Base-by-base conservation (phyloP, 495 filamentous ascomycete genomes). In the Penicillium lividum region DNA sequence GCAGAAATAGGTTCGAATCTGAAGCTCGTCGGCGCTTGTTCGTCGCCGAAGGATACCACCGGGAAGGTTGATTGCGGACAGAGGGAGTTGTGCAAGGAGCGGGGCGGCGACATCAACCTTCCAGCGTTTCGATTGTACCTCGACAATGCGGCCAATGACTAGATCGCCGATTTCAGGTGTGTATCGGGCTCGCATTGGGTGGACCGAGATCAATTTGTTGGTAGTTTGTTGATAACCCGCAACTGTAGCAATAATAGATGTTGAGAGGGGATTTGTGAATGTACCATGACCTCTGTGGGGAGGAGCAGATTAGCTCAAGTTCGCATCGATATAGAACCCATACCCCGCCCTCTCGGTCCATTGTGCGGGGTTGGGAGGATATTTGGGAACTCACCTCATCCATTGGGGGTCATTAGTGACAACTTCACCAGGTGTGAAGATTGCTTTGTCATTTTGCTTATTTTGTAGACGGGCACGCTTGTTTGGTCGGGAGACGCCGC, bases 81-180 rank as follows among this genome's bases (percentile, higher is more conserved):
- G 82, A 6, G 91, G 92, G 0, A 98, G 83, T 22, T 85, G 78
- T 0, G 93, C 93, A 2, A 96, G 86, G 36, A 93, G 82, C 0
- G 91, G 87, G 18, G 89, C 87, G 51, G 89, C 88, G 46, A 98
- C 87, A 68, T 98, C 95, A 60, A 98, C 93, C 59, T 88, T 89
- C 94, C 94, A 98, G 29, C 93, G 87, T 69, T 86, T 85, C 7
- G 87, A 83, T 67, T 96, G 92, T 15, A 98, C 94, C 67, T 93
- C 89, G 59, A 93, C 85, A 62, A 98, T 96, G 57, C 94, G 87
- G 40, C 94, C 95, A 5, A 98, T 87, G 4, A 98, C 90, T 3
- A 98, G 81, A 73, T 98, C 94, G 57, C 94, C 94, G 59, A 98
- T 96, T 71, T 96, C 92, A 29, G 94, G 94, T 0, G 84, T 90